These are phyloP conservation scores for Ulota crispa DNA, from an alignment of 225 moss, liverwort and hornwort species.

Conservation along the genomic window DNA sequence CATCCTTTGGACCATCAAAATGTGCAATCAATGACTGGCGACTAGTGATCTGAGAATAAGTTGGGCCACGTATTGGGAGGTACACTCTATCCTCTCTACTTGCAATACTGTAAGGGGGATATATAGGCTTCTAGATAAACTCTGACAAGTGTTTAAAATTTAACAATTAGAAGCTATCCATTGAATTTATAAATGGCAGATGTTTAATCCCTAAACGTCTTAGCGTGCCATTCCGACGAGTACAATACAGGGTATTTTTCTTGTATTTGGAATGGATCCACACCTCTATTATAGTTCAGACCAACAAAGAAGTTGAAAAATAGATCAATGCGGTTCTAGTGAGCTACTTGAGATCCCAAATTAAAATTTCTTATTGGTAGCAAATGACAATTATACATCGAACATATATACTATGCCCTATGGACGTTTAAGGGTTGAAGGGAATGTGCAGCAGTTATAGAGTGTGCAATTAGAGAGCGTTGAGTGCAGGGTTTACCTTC, in stretches of 20 bases:
- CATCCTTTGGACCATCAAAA: background rate
- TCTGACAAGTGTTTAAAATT: background rate
- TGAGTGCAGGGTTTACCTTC: constrained; percentile 24
- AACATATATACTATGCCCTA: no score
- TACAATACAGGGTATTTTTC: no score
- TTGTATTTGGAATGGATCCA: no score
- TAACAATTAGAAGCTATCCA: background rate
- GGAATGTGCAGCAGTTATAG: background rate
- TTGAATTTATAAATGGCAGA: background rate
- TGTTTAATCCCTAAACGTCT: no score
- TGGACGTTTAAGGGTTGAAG: no score
- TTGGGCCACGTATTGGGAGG: background rate
- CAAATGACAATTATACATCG: no score
- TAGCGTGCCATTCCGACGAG: no score
- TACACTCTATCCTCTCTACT: background rate
- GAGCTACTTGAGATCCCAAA: no score
- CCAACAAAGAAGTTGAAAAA: no score
- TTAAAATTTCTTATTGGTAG: no score
- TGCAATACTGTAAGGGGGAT: background rate
- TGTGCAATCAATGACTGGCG: background rate
- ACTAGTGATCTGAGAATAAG: background rate
- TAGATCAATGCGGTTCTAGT: no score
- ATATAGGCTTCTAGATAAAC: background rate
- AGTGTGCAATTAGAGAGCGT: background rate
- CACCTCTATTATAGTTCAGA: no score